Percentiles rank a stretch among this genome's conserved stretches.
phyloP scores from a whole-genome alignment of 495 filamentous ascomycete genomes.

The Trichoderma orchidacearum region DNA sequence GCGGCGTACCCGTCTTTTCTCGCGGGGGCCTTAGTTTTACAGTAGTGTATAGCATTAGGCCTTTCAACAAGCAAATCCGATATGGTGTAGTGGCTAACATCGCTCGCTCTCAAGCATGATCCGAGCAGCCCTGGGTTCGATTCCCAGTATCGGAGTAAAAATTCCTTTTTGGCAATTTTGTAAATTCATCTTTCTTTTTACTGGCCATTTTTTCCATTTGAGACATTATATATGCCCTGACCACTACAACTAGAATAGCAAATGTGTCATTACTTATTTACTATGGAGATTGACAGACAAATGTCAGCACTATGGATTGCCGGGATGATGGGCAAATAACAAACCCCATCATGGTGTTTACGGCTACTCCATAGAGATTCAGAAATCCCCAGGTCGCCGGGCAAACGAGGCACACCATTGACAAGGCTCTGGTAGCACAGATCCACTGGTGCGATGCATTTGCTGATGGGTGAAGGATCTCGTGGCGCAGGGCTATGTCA shows the following conservation, averaged over 20 bases:
- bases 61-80: neutral
- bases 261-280: too few species aligned
- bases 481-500: neutral
- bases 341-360: too few species aligned
- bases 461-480: neutral
- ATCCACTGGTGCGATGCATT: too few species aligned
- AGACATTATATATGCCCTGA: neutral
- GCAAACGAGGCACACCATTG: too few species aligned
- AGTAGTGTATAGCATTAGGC: neutral
- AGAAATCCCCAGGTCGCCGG: too few species aligned
- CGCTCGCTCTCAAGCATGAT: slow-evolving; percentile 1
- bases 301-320: too few species aligned
- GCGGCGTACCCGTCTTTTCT: too few species aligned
- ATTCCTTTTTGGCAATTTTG: neutral
- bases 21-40: neutral
- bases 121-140: slow-evolving; percentile 1
- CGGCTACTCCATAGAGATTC: neutral
- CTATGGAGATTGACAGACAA: too few species aligned
- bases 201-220: neutral
- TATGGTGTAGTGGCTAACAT: neutral
- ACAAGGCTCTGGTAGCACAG: neutral
- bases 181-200: neutral
- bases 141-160: neutral
- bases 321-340: too few species aligned
- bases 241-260: too few species aligned